Evolutionary conservation across 140 eudicot genomes (phyloP).

Genomic region (Cichorium intybus): DNA sequence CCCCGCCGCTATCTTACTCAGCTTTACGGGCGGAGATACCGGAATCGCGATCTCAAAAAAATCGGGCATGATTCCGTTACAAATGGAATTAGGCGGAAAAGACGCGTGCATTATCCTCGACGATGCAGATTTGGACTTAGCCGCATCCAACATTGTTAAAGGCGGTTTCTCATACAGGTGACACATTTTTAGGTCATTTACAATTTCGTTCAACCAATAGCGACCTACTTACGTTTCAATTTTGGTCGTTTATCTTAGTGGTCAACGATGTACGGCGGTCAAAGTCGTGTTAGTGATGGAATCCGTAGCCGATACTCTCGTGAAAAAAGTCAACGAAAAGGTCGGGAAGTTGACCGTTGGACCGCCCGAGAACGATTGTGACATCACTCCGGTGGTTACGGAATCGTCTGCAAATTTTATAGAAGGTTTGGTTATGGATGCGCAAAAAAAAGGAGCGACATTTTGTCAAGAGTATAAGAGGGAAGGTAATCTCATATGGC

Average conservation of each 20-base stretch:
- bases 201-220: neutral
- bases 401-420: constrained; percentile 60
- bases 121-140: constrained; percentile 59
- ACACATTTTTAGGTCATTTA: neutral
- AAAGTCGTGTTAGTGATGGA: constrained; percentile 57
- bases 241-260: constrained; percentile 25
- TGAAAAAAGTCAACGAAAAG: constrained; percentile 46
- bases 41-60: constrained; percentile 51
- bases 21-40: constrained; percentile 62
- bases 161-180: constrained; percentile 62
- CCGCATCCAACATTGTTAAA: constrained; percentile 44
- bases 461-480: constrained; percentile 65
- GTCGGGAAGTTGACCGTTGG: constrained; percentile 54
- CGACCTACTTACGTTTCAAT: too few relatives aligned
- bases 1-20: too few relatives aligned
- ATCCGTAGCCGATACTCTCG: constrained; percentile 45
- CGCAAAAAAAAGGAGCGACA: constrained; percentile 53
- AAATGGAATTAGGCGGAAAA: constrained; percentile 63
- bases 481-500: constrained; percentile 63
- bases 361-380: constrained; percentile 53
- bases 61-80: constrained; percentile 51
- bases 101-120: constrained; percentile 61
- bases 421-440: constrained; percentile 55
- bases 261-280: constrained; percentile 59
- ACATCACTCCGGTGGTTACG: constrained; percentile 59